phyloP scores from a whole-genome alignment of 768 basidiomycete genomes.

The Rossbeevera mucosa region DNA sequence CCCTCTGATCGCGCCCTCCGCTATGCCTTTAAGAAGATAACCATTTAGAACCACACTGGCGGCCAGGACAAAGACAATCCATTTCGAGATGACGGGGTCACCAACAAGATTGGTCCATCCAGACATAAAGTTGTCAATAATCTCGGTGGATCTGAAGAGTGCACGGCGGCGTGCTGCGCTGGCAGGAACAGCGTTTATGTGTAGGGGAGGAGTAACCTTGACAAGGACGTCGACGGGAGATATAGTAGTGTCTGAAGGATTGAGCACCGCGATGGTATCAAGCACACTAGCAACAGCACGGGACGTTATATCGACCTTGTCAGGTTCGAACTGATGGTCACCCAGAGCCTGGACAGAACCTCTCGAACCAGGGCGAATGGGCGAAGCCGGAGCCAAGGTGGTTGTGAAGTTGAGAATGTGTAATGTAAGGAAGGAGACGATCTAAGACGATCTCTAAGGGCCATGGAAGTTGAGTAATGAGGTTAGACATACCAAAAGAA shows the following conservation, averaged over 20 bases:
- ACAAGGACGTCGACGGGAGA: conserved; percentile 46
- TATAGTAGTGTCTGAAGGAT: conserved; percentile 13
- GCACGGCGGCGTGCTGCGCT: conserved; percentile 28
- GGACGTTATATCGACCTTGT: conserved; percentile 68
- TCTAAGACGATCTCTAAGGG: conserved; percentile 36
- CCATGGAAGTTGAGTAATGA: not conserved
- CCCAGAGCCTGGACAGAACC: conserved; percentile 8
- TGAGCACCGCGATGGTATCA: conserved; percentile 46
- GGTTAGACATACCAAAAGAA: conserved; percentile 63
- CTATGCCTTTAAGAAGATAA: conserved; percentile 84
- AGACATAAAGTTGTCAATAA: conserved; percentile 83
- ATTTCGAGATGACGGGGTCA: conserved; percentile 90
- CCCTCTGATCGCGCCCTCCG: conserved; percentile 43
- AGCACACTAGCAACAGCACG: conserved; percentile 57
- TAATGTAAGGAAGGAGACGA: conserved; percentile 85
- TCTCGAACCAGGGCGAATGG: conserved; percentile 40
- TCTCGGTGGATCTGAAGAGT: conserved; percentile 41
- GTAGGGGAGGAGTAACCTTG: conserved; percentile 58
- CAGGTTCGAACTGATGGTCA: conserved; percentile 25
- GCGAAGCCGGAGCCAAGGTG: conserved; percentile 69
- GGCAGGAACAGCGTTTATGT: conserved; percentile 45
- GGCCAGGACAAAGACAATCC: conserved; percentile 86
- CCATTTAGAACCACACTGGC: conserved; percentile 89
- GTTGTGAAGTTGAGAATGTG: conserved; percentile 93
- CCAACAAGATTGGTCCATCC: conserved; percentile 89